These are phyloP conservation scores for Sugiyamaella grinbergsii DNA, from an alignment of 1,139 yeast genomes.

Conservation along the genomic window DNA sequence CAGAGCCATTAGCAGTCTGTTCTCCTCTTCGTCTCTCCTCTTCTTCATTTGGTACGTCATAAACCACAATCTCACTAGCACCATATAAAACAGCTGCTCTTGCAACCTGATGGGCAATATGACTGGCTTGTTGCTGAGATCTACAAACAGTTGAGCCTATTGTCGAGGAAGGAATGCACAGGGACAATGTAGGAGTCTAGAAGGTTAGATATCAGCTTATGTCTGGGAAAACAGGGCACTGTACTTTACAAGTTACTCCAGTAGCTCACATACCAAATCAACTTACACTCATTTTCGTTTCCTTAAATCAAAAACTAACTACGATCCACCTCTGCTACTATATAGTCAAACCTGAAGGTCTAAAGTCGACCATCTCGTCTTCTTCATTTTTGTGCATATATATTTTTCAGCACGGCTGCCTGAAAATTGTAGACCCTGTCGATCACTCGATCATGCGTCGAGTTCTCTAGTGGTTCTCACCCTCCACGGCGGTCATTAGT, in stretches of 20 bases:
- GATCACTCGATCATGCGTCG: too few species aligned
- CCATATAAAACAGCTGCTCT: constrained; percentile 68
- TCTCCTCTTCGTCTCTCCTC: constrained; percentile 36
- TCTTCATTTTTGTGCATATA: not conserved
- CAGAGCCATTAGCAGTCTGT: constrained; percentile 23
- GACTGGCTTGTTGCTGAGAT: constrained; percentile 72
- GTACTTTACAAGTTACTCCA: not conserved
- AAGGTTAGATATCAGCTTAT: constrained; percentile 3
- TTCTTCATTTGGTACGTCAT: constrained; percentile 43
- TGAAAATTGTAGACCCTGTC: constrained; percentile 9
- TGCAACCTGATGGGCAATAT: constrained; percentile 75
- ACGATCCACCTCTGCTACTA: too few species aligned
- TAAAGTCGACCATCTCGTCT: not conserved
- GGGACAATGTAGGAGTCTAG: constrained; percentile 49
- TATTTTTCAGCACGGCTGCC: constrained; percentile 17
- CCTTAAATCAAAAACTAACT: too few species aligned
- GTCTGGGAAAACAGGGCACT: not conserved
- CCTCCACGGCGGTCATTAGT: too few species aligned
- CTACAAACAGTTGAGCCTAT: constrained; percentile 66
- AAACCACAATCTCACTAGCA: constrained; percentile 71
- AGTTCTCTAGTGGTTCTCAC: too few species aligned
- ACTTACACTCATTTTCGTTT: constrained; percentile 9
- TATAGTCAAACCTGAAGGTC: too few species aligned
- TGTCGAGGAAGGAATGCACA: constrained; percentile 46
- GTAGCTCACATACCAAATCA: too few species aligned